Conservation (phyloP, 2,329 filamentous ascomycete species). For the Teratosphaeria viscida region DNA sequence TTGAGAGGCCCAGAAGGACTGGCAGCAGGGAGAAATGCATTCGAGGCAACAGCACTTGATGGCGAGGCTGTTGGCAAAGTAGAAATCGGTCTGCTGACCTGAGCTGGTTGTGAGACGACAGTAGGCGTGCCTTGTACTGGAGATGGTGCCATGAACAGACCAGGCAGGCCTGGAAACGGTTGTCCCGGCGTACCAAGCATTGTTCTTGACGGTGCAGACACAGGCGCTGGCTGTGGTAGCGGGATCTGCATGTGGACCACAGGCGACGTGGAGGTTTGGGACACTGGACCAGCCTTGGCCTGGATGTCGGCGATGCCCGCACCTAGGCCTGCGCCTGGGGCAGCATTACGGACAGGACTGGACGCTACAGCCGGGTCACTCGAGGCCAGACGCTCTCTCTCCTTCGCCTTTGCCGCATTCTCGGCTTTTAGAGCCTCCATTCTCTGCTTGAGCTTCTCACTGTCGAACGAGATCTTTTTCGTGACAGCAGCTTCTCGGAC, state of each 20-base stretch:
- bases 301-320: constrained; percentile 4
- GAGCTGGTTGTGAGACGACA: neutral
- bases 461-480: constrained; percentile 28
- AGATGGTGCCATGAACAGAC: constrained; percentile 18
- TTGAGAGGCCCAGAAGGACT: neutral
- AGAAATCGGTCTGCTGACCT: neutral
- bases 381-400: constrained; percentile 5
- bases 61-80: neutral
- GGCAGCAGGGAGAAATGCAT: neutral
- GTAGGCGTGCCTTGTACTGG: neutral
- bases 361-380: constrained; percentile 4
- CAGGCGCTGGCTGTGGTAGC: constrained; percentile 1
- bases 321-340: constrained; percentile 4
- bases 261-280: neutral
- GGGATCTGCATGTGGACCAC: neutral
- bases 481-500: neutral
- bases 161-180: constrained; percentile 7
- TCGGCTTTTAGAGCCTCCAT: constrained; percentile 57
- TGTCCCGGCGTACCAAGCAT: constrained; percentile 2
- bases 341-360: constrained; percentile 1
- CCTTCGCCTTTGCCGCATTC: constrained; percentile 11
- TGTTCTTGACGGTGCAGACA: neutral
- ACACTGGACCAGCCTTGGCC: neutral
- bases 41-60: neutral
- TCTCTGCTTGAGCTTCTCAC: constrained; percentile 65